These are phyloP conservation scores for Parastagonospora avenae DNA, from an alignment of 2,329 filamentous ascomycete species.

Conservation along the genomic window DNA sequence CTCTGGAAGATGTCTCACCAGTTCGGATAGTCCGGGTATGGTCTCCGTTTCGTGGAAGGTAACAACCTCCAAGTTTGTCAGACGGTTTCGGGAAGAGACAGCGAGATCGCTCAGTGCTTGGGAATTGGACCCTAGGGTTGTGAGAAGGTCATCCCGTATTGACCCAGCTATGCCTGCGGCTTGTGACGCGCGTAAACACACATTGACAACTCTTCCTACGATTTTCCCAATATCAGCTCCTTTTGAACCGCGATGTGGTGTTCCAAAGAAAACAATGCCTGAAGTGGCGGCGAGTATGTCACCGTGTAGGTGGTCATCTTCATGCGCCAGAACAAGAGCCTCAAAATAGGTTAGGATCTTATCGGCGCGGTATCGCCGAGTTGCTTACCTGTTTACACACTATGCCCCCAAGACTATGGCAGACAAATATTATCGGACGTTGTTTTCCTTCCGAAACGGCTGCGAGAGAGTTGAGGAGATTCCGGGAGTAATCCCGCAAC, in stretches of 20 bases:
- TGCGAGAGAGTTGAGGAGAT: conserved; percentile 17
- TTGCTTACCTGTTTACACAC: conserved; percentile 28
- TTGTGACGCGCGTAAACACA: conserved; percentile 13
- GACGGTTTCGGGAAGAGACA: conserved; percentile 14
- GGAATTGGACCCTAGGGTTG: conserved; percentile 14
- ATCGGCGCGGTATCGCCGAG: conserved; percentile 1
- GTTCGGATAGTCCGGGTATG: conserved; percentile 7
- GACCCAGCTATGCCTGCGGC: conserved; percentile 13
- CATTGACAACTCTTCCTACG: conserved; percentile 18
- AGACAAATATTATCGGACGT: conserved; percentile 28
- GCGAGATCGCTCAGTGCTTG: conserved; percentile 13
- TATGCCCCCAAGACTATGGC: conserved; percentile 28
- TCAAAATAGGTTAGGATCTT: conserved; percentile 10
- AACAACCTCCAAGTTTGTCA: conserved; percentile 15
- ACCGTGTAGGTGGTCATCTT: conserved; percentile 12
- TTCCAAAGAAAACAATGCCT: conserved; percentile 24
- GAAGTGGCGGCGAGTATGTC: conserved; percentile 19
- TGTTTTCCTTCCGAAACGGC: conserved; percentile 7
- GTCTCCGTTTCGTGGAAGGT: conserved; percentile 20
- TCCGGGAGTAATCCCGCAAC: conserved; percentile 20
- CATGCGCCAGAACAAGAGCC: conserved; percentile 25
- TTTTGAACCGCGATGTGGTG: conserved; percentile 23
- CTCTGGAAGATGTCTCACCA: conserved; percentile 17
- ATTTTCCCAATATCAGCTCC: conserved; percentile 18
- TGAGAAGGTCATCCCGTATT: conserved; percentile 20